Evolutionary conservation across 805 yeast species (phyloP).

Genomic region (Candida takata): DNA sequence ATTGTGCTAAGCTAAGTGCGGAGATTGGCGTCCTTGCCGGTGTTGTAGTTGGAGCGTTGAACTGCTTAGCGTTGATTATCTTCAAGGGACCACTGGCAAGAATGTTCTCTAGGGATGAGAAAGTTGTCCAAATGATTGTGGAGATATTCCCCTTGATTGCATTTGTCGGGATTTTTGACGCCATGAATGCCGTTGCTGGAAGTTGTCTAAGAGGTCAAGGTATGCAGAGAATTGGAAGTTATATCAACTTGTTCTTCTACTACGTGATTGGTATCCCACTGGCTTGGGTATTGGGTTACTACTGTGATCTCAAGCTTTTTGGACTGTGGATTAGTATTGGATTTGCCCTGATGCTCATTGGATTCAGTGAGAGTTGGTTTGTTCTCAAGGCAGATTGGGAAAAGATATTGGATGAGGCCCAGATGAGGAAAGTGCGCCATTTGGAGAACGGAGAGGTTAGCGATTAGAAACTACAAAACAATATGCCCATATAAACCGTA

Average conservation of each 20-base stretch:
- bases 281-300: constrained; percentile 49
- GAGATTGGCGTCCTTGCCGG: constrained; percentile 36
- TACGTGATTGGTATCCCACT: constrained; percentile 71
- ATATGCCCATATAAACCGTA: background rate
- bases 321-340: constrained; percentile 75
- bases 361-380: constrained; percentile 36
- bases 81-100: constrained; percentile 44
- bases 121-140: constrained; percentile 46
- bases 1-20: constrained; percentile 40
- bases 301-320: constrained; percentile 31
- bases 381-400: constrained; percentile 46
- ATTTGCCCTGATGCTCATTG: constrained; percentile 38
- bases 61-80: constrained; percentile 42
- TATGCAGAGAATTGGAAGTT: constrained; percentile 70
- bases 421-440: constrained; percentile 29
- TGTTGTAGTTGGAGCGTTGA: constrained; percentile 38
- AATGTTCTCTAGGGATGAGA: constrained; percentile 54
- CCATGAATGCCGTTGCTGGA: constrained; percentile 61
- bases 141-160: constrained; percentile 56
- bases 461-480: constrained; percentile 1
- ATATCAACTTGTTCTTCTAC: constrained; percentile 59
- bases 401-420: constrained; percentile 35
- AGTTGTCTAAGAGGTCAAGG: constrained; percentile 86
- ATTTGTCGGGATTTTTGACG: constrained; percentile 61
- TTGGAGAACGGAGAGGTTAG: constrained; percentile 9